Base-by-base conservation (phyloP, 257 asterid genomes). In the Plantago ovata region DNA sequence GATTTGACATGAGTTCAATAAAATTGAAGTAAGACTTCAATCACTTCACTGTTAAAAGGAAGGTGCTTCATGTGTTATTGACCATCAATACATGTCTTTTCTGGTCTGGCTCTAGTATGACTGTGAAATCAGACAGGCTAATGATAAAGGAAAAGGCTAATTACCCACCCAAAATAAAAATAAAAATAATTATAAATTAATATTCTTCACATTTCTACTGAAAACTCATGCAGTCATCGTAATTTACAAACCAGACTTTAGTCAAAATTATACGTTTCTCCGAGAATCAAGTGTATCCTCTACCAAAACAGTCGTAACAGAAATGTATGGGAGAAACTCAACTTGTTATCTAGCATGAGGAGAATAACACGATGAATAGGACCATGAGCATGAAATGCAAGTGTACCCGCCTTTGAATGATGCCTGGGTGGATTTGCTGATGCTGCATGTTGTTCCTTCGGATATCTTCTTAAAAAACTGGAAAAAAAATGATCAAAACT, bases 371-470 rank as follows among this genome's bases (percentile, higher is more conserved):
- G 70, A 46, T 38, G 20, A 60, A 21, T 50, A 49, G 13, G 74
- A 63, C 61, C 67, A 66, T 18, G 45, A 58, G 49, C 68, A 69
- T 11, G 69, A 47, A 56, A 50, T 57, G 66, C 69, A 62, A 65
- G 76, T 60, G 61, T 64, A 53, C 32, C 55, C 42, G 72, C 55
- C 72, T 46, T 21, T 63, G 22, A 43, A 23, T 56, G 74, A 39
- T 58, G 58, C 58, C 72, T 64, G 69, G 39, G 14, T n/a, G 49
- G 72, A 22, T 55, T 41, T 40, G 63, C 23, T 22, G 36, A 53
- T 16, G 40, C 22, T 43, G 57, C 15, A 14, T 50, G 23, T 56
- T 49, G 60, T 44, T 46, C 45, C 61, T 51, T 62, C 1, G 13
- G 42, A 51, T 32, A 65, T 15, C 68, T 36, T 52, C 58, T 23